Base-by-base conservation (phyloP, 1,139 yeast species). In the Petasospora rhodanensis region DNA sequence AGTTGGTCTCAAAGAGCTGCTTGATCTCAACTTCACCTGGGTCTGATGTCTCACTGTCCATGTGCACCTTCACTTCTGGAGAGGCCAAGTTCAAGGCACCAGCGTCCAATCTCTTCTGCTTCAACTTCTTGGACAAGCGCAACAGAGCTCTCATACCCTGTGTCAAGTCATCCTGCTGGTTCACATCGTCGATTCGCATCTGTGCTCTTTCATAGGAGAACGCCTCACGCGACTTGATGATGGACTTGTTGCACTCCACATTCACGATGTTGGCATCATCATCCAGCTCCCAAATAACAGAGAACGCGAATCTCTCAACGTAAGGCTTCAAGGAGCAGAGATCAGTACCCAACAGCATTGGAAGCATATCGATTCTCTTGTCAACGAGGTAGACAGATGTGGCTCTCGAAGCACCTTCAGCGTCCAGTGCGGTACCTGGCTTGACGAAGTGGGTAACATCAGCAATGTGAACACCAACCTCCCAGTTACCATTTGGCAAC, bases 401-500 rank as follows among this genome's bases (percentile, higher is more conserved):
- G 55, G 96, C 97, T 60, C 99, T 76, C 3, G 95, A 72, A 1
- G 97, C 95, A 60, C 97, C 99, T 62, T 93, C 99, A 31, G 76
- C 82, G 57, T 93, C 98, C 41, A 93, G 68, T 0, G 98, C 79
- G 5, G 96, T 87, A 45, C 80, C 83, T 1, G 98, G 81, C 58
- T 87, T 86, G 30, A 93, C 98, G 52, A 93, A 93, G 60, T 93
- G 95, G 1, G 97, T 86, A 15, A 93, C 99, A 64, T 93, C 99
- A 6, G 99, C 99, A 64, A 93, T 93, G 57, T 93, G 99, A 21
- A 93, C 99, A 53, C 99, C 98, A 32, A 93, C 95, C 58, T 91
- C 95, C 63, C 74, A 87, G 56, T 89, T 86, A 3, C 98, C 98
- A 58, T 93, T 91, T 3, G 95, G 89, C 30, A 93, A 69, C 36